Percentiles rank a stretch among this genome's conserved stretches.
Evolutionary conservation across 2,329 filamentous ascomycete species (phyloP).

Genomic region (Diplocarpon mali): DNA sequence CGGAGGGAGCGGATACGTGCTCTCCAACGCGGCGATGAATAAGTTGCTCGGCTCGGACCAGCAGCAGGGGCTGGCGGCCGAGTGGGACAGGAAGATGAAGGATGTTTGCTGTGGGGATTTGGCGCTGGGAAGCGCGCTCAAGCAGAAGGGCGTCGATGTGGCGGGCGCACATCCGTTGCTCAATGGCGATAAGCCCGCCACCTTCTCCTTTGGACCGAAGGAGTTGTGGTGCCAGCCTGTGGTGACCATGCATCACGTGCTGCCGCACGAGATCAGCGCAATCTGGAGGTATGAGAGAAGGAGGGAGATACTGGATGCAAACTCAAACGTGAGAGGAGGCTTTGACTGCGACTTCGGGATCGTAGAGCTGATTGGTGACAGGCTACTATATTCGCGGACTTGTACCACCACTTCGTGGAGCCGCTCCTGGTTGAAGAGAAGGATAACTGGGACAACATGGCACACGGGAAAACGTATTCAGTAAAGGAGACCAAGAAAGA

Average conservation of each 20-base stretch:
- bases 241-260: constrained; percentile 46
- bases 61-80: constrained; percentile 32
- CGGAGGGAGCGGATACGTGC: constrained; percentile 43
- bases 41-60: constrained; percentile 33
- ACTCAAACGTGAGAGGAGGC: constrained; percentile 7
- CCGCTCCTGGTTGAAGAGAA: constrained; percentile 32
- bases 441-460: constrained; percentile 42
- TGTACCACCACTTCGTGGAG: constrained; percentile 38
- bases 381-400: constrained; percentile 26
- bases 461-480: constrained; percentile 37
- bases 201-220: constrained; percentile 27
- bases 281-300: constrained; percentile 43
- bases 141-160: constrained; percentile 35
- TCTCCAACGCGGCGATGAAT: constrained; percentile 42
- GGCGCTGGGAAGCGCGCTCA: constrained; percentile 36
- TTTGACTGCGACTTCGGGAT: neutral
- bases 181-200: constrained; percentile 43
- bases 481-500: neutral
- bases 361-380: neutral
- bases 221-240: constrained; percentile 46
- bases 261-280: constrained; percentile 38
- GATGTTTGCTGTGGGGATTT: constrained; percentile 41
- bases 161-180: constrained; percentile 40
- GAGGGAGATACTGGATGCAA: constrained; percentile 11
- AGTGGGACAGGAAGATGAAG: constrained; percentile 34